Evolutionary conservation across 2,329 filamentous ascomycete species (phyloP), one percentile per base, ranked within the genome.

Genomic region (Curvularia hawaiiensis): DNA sequence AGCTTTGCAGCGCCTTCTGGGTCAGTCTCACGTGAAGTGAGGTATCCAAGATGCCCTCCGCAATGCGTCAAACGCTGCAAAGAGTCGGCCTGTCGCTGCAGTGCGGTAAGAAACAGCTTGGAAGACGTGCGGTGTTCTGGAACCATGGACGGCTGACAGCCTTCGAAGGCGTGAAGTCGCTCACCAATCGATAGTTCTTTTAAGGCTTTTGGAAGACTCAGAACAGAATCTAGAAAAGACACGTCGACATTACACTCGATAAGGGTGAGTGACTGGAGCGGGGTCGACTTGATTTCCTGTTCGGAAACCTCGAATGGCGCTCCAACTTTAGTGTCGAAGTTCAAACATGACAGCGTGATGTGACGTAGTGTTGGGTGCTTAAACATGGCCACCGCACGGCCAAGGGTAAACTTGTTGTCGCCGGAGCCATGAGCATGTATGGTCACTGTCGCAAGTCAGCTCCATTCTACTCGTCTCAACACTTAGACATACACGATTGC

Each of bases 201-300:
- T 2, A 77, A 58, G 6, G 71, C 70, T 38, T 67, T 71, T 1
- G 75, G 75, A 11, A 75, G 54, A 11, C 65, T 64, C n/a, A 77
- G 59, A 4, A 74, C 60, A 1, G 65, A 48, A 20, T 70, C 53
- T 1, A 77, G 59, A 22, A 71, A 71, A 1, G 57, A 38, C 3
- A 75, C 59, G 12, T 65, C 62, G 52, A 77, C 68, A 39, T 77
- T 77, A 35, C 73, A 76, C 55, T 77, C 75, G 12, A 76, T 70
- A n/a, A 77, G 65, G 1, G 64, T 72, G 9, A 77, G 54, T 4
- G 68, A 73, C 28, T 62, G 62, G 0, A 77, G 62, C 22, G 70
- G 62, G 16, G 74, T 76, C 1, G 69, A 66, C 48, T 64, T 68
- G 18, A 44, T 61, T 31, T 68, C 63, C 16, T 64, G 45, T 22